These are phyloP conservation scores for Solanum sejunctum DNA, from an alignment of 257 asterid genomes.

Conservation along the genomic window DNA sequence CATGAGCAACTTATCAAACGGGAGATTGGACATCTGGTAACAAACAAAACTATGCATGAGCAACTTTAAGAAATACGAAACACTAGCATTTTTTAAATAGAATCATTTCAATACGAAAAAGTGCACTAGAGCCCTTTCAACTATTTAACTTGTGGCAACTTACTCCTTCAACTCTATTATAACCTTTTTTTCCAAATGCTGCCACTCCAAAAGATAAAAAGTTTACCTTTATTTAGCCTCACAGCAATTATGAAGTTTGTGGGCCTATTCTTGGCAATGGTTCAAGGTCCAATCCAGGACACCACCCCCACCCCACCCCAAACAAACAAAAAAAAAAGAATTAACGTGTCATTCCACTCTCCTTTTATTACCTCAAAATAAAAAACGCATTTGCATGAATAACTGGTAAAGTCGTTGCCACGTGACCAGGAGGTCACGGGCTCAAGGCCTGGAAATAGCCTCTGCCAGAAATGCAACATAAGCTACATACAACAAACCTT, in stretches of 20 bases:
- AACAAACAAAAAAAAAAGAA: not conserved
- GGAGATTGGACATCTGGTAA: not conserved
- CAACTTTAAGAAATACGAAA: not conserved
- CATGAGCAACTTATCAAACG: not conserved
- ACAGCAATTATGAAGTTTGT: not conserved
- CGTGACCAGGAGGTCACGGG: too few relatives aligned
- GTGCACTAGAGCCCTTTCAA: not conserved
- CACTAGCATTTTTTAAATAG: not conserved
- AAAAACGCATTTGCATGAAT: not conserved
- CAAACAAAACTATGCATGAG: not conserved
- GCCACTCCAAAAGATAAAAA: not conserved
- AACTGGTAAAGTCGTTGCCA: too few relatives aligned
- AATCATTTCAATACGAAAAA: not conserved
- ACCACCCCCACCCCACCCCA: not conserved
- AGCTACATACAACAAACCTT: too few relatives aligned
- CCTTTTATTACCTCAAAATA: not conserved
- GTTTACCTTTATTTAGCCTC: not conserved
- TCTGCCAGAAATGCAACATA: too few relatives aligned
- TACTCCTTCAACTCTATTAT: not conserved
- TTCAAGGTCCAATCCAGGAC: not conserved
- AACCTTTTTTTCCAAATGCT: not conserved
- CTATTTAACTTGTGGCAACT: not conserved
- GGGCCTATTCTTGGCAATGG: not conserved
- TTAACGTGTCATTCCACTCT: not conserved
- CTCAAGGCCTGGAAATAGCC: too few relatives aligned